phyloP scores from a whole-genome alignment of 2,329 filamentous ascomycete genomes.

The Aspergillus japonicus region DNA sequence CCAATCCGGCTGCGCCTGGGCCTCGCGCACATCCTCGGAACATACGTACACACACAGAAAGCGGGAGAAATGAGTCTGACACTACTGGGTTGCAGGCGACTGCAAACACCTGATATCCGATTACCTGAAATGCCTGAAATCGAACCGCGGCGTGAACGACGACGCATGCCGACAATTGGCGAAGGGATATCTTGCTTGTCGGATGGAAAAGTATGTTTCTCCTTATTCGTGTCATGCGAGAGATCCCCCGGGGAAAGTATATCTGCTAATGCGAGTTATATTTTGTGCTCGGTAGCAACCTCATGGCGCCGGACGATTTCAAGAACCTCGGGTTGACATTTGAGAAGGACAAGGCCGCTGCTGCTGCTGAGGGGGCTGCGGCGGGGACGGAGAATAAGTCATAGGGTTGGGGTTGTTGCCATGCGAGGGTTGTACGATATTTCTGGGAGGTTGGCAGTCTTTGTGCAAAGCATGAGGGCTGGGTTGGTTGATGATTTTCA shows the following conservation, averaged over 20 bases:
- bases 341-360: conserved; percentile 36
- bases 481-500: conserved; percentile 2
- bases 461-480: too few species aligned
- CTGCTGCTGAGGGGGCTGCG: conserved; percentile 1
- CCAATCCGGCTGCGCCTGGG: background rate
- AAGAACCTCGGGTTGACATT: conserved; percentile 82
- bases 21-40: background rate
- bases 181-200: conserved; percentile 83
- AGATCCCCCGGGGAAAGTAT: too few species aligned
- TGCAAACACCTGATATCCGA: conserved; percentile 84
- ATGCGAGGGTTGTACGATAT: conserved; percentile 5
- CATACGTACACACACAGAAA: background rate
- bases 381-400: conserved; percentile 1
- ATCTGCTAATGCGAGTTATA: background rate
- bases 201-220: conserved; percentile 81
- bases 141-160: conserved; percentile 78
- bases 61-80: conserved; percentile 1
- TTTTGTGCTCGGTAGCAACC: conserved; percentile 58
- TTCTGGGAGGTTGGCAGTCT: too few species aligned
- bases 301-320: conserved; percentile 95
- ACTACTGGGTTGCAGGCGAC: conserved; percentile 61
- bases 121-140: conserved; percentile 86
- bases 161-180: conserved; percentile 80
- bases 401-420: background rate
- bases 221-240: too few species aligned